These are phyloP conservation scores for Naganishia albida DNA, from an alignment of 1,284 basidiomycete species.

Conservation along the genomic window DNA sequence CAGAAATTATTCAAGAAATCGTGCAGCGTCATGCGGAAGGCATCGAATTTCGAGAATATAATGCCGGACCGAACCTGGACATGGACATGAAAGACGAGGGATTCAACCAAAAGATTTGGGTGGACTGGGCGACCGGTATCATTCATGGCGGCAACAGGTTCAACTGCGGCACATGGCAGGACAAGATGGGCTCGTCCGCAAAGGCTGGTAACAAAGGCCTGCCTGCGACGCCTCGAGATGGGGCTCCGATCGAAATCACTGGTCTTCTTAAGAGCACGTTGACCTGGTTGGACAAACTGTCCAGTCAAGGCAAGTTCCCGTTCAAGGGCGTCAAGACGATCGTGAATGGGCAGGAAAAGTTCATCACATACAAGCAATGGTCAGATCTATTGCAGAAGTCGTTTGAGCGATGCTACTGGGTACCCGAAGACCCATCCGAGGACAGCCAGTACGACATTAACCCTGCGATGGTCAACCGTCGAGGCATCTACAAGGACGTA, in stretches of 20 bases:
- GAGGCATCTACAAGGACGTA: slow-evolving; percentile 98
- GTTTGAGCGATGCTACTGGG: slow-evolving; percentile 88
- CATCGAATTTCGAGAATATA: slow-evolving; percentile 92
- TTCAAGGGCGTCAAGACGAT: slow-evolving; percentile 83
- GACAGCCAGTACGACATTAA: slow-evolving; percentile 75
- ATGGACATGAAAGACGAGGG: slow-evolving; percentile 89
- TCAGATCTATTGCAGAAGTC: slow-evolving; percentile 75
- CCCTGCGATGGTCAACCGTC: slow-evolving; percentile 73
- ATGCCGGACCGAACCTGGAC: slow-evolving; percentile 89
- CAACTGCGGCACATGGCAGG: slow-evolving; percentile 79
- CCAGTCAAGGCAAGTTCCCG: slow-evolving; percentile 71
- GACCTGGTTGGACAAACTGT: slow-evolving; percentile 77
- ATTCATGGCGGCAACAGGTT: slow-evolving; percentile 81
- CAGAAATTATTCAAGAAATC: slow-evolving; percentile 94
- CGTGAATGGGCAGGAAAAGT: slow-evolving; percentile 66
- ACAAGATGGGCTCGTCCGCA: slow-evolving; percentile 91
- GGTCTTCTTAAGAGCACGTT: slow-evolving; percentile 90
- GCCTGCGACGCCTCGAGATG: slow-evolving; percentile 92
- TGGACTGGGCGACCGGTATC: slow-evolving; percentile 93
- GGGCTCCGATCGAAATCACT: slow-evolving; percentile 92
- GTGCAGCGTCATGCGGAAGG: slow-evolving; percentile 89
- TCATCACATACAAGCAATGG: slow-evolving; percentile 91
- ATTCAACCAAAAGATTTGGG: slow-evolving; percentile 89
- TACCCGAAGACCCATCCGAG: slow-evolving; percentile 74
- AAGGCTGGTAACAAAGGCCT: slow-evolving; percentile 91